Base-by-base conservation (phyloP, 805 yeast genomes). In the Candida yuanshanica region DNA sequence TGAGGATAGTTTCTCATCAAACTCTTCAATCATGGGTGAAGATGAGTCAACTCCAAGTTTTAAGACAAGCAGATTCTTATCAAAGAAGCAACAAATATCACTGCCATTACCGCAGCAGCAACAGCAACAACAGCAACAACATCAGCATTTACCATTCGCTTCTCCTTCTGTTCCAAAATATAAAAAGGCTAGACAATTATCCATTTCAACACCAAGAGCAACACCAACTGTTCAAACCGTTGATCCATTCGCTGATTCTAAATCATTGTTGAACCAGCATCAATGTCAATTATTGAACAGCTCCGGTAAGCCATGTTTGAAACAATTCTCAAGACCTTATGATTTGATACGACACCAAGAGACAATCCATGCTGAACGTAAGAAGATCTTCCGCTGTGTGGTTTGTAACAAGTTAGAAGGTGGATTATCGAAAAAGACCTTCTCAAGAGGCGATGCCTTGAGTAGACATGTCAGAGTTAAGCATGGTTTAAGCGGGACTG, bases 321-420 rank as follows among this genome's bases (percentile, higher is more conserved):
- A 85, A 64, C 79, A 80, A 55, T 91, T 91, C 58, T 88, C 97
- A 14, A 77, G 99, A 56, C 95, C 96, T 16, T 91, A 91, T 59
- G 99, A 91, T 66, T 70, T 91, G 56, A 83, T 90, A 20, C 77
- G 99, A 53, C 99, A 91, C 63, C 96, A 91, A 62, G 95, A 91
- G 56, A 93, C 98, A 0, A 90, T 91, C 41, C 99, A 91, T 62
- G 93, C 97, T 1, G 73, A 84, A 36, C 83, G 82, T 59, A 83
- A 91, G 64, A 84, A 84, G 53, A 79, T 83, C 37, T 93, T 81
- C 69, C 80, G 84, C 58, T 91, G 99, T 63, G 80, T 79, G 51
- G 80, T 83, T 35, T 91, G 99, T 65, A 93, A 65, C 18, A 53
- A 59, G 41, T 63, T 66, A 2, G 58, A 63, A 22, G 71, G 70